Evolutionary conservation across 441 rosid genomes (phyloP).

Genomic region (Daphne laureola): DNA sequence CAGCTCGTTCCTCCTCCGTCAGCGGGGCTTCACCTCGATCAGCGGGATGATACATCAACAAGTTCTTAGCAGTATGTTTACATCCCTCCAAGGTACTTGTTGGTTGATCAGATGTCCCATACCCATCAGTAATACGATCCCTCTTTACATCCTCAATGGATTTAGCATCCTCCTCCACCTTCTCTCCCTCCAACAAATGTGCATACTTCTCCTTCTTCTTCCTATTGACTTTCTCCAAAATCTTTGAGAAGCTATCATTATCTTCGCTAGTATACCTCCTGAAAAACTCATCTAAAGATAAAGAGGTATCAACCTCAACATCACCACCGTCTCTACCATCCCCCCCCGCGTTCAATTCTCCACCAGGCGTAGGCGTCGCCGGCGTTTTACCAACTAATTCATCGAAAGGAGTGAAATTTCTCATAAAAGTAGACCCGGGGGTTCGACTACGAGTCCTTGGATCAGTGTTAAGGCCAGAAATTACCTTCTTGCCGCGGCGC

Average conservation of each 20-base stretch:
- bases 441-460: constrained; percentile 44
- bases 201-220: constrained; percentile 70
- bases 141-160: constrained; percentile 50
- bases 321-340: constrained; percentile 28
- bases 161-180: constrained; percentile 30
- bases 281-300: constrained; percentile 75
- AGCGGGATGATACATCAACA: constrained; percentile 90
- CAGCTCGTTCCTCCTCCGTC: constrained; percentile 66
- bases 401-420: constrained; percentile 73
- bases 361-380: constrained; percentile 43
- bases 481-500: constrained; percentile 58
- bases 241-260: constrained; percentile 79
- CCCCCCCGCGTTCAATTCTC: constrained; percentile 26
- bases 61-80: constrained; percentile 80
- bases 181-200: constrained; percentile 57
- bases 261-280: constrained; percentile 88
- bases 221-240: constrained; percentile 80
- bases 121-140: constrained; percentile 89
- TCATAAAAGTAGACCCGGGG: constrained; percentile 80
- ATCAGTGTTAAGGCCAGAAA: constrained; percentile 20
- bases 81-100: constrained; percentile 78
- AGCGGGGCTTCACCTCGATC: constrained; percentile 80
- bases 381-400: constrained; percentile 56
- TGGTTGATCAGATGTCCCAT: constrained; percentile 93
- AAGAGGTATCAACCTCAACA: constrained; percentile 44